Percentiles rank a stretch among this genome's conserved stretches.
Evolutionary conservation across 768 basidiomycete species (phyloP).

Genomic region (Punctularia strigosozonata): DNA sequence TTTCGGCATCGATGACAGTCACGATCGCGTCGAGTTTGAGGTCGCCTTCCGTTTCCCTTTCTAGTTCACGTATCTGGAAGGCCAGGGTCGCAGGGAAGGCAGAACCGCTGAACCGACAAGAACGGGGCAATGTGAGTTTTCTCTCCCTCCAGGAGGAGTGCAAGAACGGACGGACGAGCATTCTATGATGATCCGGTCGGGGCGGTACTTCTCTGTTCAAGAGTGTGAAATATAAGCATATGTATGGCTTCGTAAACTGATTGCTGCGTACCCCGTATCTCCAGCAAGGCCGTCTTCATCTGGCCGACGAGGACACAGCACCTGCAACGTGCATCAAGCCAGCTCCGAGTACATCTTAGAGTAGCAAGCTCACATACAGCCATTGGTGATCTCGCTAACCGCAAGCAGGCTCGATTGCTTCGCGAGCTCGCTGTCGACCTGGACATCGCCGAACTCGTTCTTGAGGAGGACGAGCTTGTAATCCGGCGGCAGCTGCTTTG

Average conservation of each 20-base stretch:
- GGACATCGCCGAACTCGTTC: slow-evolving; percentile 93
- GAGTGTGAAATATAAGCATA: neutral
- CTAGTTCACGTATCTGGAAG: slow-evolving; percentile 87
- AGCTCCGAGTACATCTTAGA: slow-evolving; percentile 1
- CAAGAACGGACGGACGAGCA: slow-evolving; percentile 59
- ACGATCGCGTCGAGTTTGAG: slow-evolving; percentile 83
- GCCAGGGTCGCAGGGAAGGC: slow-evolving; percentile 94
- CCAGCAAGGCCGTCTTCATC: slow-evolving; percentile 83
- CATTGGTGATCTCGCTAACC: slow-evolving; percentile 90
- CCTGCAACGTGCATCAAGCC: slow-evolving; percentile 25
- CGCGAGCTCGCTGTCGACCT: slow-evolving; percentile 90
- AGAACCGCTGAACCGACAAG: slow-evolving; percentile 49
- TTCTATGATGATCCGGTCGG: slow-evolving; percentile 91
- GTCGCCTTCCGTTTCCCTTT: slow-evolving; percentile 61
- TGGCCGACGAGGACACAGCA: slow-evolving; percentile 92
- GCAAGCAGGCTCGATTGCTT: slow-evolving; percentile 73
- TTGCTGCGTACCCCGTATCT: slow-evolving; percentile 59
- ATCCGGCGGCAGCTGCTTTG: slow-evolving; percentile 71
- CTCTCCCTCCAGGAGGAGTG: neutral
- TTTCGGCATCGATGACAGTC: slow-evolving; percentile 86
- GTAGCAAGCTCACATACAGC: slow-evolving; percentile 64
- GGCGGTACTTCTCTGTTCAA: slow-evolving; percentile 60
- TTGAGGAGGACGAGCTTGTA: slow-evolving; percentile 88
- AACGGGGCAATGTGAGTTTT: slow-evolving; percentile 1
- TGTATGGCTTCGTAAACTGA: neutral